These are phyloP conservation scores for Hanseniaspora singularis DNA, from an alignment of 805 yeast genomes.

Conservation along the genomic window DNA sequence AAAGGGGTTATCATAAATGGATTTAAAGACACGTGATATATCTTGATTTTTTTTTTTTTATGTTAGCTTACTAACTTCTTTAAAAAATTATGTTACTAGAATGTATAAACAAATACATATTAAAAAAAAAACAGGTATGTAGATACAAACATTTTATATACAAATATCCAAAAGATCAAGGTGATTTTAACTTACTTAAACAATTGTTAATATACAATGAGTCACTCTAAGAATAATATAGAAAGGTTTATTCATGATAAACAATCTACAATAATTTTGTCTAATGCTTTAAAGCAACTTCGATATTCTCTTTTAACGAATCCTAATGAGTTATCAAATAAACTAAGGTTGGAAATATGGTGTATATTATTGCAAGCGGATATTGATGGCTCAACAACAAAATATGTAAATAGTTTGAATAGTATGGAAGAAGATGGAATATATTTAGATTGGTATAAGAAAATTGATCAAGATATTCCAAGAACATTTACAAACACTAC, in stretches of 20 bases:
- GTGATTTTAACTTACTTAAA: too few species aligned
- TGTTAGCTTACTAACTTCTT: too few species aligned
- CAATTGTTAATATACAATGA: too few species aligned
- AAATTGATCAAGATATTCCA: slow-evolving; percentile 6
- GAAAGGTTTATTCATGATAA: slow-evolving; percentile 9
- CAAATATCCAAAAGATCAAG: too few species aligned
- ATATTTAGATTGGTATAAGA: slow-evolving; percentile 4
- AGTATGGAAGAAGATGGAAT: slow-evolving; percentile 2
- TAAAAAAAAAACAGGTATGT: too few species aligned
- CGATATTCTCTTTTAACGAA: slow-evolving; percentile 10
- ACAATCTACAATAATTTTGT: slow-evolving; percentile 9
- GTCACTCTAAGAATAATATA: neutral
- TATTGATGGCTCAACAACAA: slow-evolving; percentile 1
- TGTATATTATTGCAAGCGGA: slow-evolving; percentile 4
- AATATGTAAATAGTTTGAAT: slow-evolving; percentile 3
- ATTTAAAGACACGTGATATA: too few species aligned
- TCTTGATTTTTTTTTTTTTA: too few species aligned
- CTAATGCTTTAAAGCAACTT: slow-evolving; percentile 11
- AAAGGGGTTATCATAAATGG: too few species aligned
- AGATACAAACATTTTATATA: too few species aligned
- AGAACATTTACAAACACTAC: slow-evolving; percentile 11
- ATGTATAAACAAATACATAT: too few species aligned
- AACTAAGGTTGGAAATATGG: slow-evolving; percentile 8
- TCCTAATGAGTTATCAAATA: neutral
- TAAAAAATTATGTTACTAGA: too few species aligned